phyloP scores from a whole-genome alignment of 169 alveolate genomes.

The Babesia sp. region DNA sequence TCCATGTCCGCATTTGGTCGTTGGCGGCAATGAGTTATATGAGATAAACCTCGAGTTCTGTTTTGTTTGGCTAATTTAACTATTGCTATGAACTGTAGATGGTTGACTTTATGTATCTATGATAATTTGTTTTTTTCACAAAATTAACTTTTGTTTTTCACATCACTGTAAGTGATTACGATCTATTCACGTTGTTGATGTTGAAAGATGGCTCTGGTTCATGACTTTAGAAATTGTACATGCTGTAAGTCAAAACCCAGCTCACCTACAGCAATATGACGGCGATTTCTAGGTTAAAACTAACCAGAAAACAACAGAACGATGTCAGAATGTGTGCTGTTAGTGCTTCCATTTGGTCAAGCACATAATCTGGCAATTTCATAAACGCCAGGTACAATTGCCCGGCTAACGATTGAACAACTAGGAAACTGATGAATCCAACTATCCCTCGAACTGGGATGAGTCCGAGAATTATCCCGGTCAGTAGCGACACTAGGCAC shows the following conservation, averaged over 20 bases:
- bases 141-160: too few species aligned
- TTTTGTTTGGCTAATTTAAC: too few species aligned
- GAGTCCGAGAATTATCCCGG: constrained; percentile 48
- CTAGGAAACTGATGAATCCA: constrained; percentile 39
- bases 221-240: constrained; percentile 21
- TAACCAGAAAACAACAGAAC: constrained; percentile 44
- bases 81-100: too few species aligned
- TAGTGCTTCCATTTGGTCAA: constrained; percentile 44
- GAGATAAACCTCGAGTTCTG: too few species aligned
- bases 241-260: constrained; percentile 58
- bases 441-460: constrained; percentile 42
- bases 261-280: constrained; percentile 7
- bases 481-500: constrained; percentile 26
- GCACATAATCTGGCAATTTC: constrained; percentile 60
- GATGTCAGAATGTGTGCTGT: constrained; percentile 46
- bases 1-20: too few species aligned
- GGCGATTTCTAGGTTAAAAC: not conserved
- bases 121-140: too few species aligned
- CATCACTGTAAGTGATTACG: not conserved
- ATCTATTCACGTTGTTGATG: not conserved
- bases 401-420: constrained; percentile 35
- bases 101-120: too few species aligned
- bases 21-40: too few species aligned
- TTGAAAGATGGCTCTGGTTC: not conserved
- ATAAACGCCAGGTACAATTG: constrained; percentile 29